Conservation (phyloP, 768 basidiomycete species). For the Mycena latifolia region DNA sequence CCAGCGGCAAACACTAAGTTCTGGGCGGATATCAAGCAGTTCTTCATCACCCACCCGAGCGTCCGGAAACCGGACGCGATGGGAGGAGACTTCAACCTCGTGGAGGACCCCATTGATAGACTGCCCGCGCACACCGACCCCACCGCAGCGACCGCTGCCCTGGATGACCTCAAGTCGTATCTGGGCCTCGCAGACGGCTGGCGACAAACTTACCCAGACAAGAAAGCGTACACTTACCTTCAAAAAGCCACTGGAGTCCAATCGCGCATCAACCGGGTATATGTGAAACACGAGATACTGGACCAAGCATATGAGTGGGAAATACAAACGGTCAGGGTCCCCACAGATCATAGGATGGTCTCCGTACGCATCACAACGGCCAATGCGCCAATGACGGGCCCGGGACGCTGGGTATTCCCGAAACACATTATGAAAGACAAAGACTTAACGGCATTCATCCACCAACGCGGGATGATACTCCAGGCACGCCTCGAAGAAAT, state of each 20-base stretch:
- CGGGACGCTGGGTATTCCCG: slow-evolving; percentile 48
- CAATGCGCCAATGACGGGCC: not conserved
- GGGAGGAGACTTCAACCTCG: slow-evolving; percentile 57
- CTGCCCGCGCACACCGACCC: slow-evolving; percentile 44
- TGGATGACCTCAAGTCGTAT: slow-evolving; percentile 38
- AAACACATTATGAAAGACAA: slow-evolving; percentile 37
- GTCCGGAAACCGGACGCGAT: slow-evolving; percentile 47
- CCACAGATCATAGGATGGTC: slow-evolving; percentile 49
- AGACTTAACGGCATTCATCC: slow-evolving; percentile 4
- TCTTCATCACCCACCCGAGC: slow-evolving; percentile 18
- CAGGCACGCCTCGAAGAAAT: not conserved
- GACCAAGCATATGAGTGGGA: slow-evolving; percentile 41
- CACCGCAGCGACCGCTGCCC: slow-evolving; percentile 9
- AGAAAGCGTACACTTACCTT: slow-evolving; percentile 43
- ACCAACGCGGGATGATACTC: not conserved
- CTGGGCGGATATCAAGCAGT: slow-evolving; percentile 40
- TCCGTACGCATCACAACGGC: slow-evolving; percentile 38
- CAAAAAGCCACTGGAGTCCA: slow-evolving; percentile 34
- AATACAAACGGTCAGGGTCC: slow-evolving; percentile 36
- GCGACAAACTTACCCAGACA: slow-evolving; percentile 40
- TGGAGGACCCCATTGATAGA: slow-evolving; percentile 52
- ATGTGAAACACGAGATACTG: slow-evolving; percentile 34
- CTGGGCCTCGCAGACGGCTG: slow-evolving; percentile 48
- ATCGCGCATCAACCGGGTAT: slow-evolving; percentile 53
- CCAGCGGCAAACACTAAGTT: slow-evolving; percentile 43